Evolutionary conservation across 768 basidiomycete species (phyloP).

Genomic region (Leccinum variicolor): DNA sequence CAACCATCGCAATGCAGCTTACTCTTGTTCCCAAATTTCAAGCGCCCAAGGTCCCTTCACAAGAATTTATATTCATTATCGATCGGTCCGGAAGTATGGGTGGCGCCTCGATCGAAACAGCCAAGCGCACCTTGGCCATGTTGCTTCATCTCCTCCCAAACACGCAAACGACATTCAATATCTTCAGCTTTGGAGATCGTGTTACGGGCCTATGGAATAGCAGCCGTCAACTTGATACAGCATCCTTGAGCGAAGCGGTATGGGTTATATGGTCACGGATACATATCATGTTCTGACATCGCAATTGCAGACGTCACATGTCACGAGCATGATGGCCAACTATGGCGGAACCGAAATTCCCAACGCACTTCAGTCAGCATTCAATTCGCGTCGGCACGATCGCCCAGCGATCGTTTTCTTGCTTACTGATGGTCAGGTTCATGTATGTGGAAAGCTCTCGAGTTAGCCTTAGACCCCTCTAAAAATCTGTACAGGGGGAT

Average conservation of each 20-base stretch:
- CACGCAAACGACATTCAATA: constrained; percentile 46
- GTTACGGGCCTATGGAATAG: constrained; percentile 33
- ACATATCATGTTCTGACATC: constrained; percentile 6
- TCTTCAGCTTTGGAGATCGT: constrained; percentile 48
- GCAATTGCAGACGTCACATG: constrained; percentile 35
- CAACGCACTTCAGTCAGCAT: constrained; percentile 37
- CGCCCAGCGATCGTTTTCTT: constrained; percentile 51
- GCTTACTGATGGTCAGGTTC: constrained; percentile 55
- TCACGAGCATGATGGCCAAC: constrained; percentile 40
- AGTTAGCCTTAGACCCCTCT: neutral
- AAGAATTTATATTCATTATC: constrained; percentile 61
- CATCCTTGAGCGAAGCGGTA: constrained; percentile 37
- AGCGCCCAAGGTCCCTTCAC: constrained; percentile 38
- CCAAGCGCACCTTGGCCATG: constrained; percentile 44
- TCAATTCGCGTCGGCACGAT: constrained; percentile 31
- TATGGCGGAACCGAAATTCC: constrained; percentile 52
- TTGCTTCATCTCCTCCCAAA: constrained; percentile 49
- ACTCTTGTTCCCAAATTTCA: constrained; percentile 53
- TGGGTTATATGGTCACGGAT: neutral
- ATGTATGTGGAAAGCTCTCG: constrained; percentile 7
- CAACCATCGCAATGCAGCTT: constrained; percentile 49
- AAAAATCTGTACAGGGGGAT: neutral
- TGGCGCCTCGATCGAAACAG: constrained; percentile 39
- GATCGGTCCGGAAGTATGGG: constrained; percentile 59
- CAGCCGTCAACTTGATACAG: constrained; percentile 32